Base-by-base conservation (phyloP, 306 rosid genomes). In the Cucurbita ficifolia region DNA sequence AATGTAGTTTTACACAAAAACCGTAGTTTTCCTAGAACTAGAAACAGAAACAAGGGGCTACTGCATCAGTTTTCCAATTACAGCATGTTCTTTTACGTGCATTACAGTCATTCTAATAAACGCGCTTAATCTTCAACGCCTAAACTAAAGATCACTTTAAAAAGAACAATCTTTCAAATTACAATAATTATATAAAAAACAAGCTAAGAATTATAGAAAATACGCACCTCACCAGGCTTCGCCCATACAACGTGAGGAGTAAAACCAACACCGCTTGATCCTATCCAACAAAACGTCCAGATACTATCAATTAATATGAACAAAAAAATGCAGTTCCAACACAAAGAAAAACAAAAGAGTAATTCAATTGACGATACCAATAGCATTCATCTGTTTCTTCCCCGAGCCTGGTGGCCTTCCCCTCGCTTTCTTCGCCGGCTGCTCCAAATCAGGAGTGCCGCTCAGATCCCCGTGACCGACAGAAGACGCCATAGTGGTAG, bases 361-460 rank as follows among this genome's bases (percentile, higher is more conserved):
- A 19, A 22, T 65, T 39, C 21, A 68, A 68, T 68, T 6, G 10
- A 29, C 2, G 40, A 40, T 79, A 90, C 98, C 97, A 55, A 83
- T 72, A 0, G 88, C 84, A 12, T 88, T 90, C 70, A 85, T 43
- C 46, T 87, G 94, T 73, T 83, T 94, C 82, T 86, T 89, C 14
- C 87, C 89, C 0, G 97, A 90, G 33, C 98, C 88, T 0, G 87
- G 90, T 0, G 97, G 98, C 36, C 98, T 76, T 29, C 98, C 98
- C 11, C 98, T 62, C n/a, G 80, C 70, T 82, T 85, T 94, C 81
- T 82, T 88, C 6, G 85, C 54, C 45, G 82, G 71, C 21, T 87
- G 87, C 2, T 93, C 96, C 6, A 84, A 81, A 10, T 89, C 85
- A 16, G 88, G 85, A 1, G 88, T 80, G 21, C 80, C 91, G 11